Conservation (phyloP, 2,329 filamentous ascomycete species). For the Setomelanomma holmii region DNA sequence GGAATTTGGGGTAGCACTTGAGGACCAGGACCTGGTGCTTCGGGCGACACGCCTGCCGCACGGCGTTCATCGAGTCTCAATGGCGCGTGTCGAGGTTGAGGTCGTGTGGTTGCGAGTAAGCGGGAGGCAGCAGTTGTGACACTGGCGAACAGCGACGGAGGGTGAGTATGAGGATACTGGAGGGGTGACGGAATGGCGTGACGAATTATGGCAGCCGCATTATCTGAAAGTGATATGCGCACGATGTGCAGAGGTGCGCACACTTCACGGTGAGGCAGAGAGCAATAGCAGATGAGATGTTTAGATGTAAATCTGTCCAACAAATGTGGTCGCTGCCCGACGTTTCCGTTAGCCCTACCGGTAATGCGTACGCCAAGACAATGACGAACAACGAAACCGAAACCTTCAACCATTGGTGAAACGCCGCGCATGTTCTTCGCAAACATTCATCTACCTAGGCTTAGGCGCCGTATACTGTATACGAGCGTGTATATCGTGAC, state of each 20-base stretch:
- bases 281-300: neutral
- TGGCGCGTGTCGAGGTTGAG: neutral
- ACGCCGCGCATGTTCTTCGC: neutral
- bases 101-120: neutral
- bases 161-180: slow-evolving; percentile 1
- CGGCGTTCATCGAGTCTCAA: slow-evolving; percentile 58
- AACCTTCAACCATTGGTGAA: neutral
- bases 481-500: too few species aligned
- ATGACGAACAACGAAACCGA: slow-evolving; percentile 11
- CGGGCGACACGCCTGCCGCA: slow-evolving; percentile 73
- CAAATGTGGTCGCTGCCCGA: slow-evolving; percentile 22
- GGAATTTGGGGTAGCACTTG: slow-evolving; percentile 93
- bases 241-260: neutral
- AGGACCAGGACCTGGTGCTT: slow-evolving; percentile 97
- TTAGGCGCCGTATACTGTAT: neutral
- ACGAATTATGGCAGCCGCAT: slow-evolving; percentile 13
- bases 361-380: neutral
- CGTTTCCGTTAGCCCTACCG: slow-evolving; percentile 15
- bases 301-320: slow-evolving; percentile 12
- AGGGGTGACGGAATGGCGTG: slow-evolving; percentile 6
- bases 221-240: slow-evolving; percentile 5
- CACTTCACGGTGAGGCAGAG: neutral
- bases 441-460: neutral
- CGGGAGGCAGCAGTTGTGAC: neutral
- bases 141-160: neutral